phyloP scores from a whole-genome alignment of 2,329 filamentous ascomycete genomes.

The Parasarocladium wereldwijsianum region DNA sequence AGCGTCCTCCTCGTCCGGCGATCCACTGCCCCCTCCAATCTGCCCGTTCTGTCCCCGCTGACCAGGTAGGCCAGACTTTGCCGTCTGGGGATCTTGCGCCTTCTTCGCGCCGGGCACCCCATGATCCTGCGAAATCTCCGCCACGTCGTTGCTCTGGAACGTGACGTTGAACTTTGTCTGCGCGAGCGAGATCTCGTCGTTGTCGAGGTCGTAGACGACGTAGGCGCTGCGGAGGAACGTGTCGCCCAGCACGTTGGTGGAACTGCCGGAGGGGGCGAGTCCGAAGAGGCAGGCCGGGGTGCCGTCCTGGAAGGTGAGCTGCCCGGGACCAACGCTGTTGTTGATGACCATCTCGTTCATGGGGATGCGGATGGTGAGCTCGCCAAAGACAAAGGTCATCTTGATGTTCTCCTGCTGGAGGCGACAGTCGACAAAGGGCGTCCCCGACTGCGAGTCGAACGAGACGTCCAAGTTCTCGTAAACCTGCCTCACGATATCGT shows the following conservation, averaged over 20 bases:
- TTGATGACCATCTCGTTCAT: constrained; percentile 46
- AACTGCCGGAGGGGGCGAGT: constrained; percentile 40
- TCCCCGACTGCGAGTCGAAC: constrained; percentile 35
- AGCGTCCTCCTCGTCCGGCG: constrained; percentile 2
- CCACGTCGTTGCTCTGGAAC: constrained; percentile 29
- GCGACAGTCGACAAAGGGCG: constrained; percentile 48
- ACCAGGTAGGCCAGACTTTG: constrained; percentile 26
- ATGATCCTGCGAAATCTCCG: constrained; percentile 35
- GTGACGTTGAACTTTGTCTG: constrained; percentile 47
- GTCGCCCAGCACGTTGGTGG: constrained; percentile 53
- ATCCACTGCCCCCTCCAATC: background rate
- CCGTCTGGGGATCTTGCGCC: constrained; percentile 32
- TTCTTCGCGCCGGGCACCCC: constrained; percentile 38
- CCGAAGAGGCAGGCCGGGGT: constrained; percentile 49
- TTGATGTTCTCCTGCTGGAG: constrained; percentile 26
- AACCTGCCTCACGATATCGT: constrained; percentile 36
- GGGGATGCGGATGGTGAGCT: constrained; percentile 34
- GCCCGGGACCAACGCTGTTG: constrained; percentile 28
- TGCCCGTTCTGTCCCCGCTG: background rate
- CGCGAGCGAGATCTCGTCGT: constrained; percentile 57
- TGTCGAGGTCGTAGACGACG: constrained; percentile 59
- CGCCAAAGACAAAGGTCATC: constrained; percentile 38
- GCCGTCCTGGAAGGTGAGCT: constrained; percentile 37
- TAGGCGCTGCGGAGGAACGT: constrained; percentile 64
- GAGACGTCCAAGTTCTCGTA: constrained; percentile 43